phyloP scores from a whole-genome alignment of 108 stramenopile genomes.

The Cyclostephanos invisitatus region DNA sequence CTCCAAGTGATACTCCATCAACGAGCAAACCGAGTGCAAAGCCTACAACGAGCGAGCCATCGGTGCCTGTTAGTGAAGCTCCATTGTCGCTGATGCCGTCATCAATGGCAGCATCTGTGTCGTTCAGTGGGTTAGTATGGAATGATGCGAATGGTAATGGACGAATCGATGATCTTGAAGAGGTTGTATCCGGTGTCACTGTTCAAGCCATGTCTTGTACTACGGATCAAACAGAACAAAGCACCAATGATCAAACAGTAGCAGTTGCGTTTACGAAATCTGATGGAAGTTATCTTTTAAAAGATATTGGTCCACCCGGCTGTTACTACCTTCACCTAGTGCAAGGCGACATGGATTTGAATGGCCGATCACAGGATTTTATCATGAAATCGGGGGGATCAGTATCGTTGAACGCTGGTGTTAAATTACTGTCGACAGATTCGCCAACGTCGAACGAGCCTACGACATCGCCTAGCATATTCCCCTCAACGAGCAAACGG shows the following conservation, averaged over 20 bases:
- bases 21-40: not conserved
- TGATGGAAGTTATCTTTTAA: not conserved
- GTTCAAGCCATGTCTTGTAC: not conserved
- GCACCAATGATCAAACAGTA: not conserved
- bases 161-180: not conserved
- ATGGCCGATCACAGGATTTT: not conserved
- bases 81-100: not conserved
- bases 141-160: conserved; percentile 9
- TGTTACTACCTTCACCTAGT: not conserved
- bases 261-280: not conserved
- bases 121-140: conserved; percentile 1
- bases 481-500: not conserved
- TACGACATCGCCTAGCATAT: not conserved
- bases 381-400: not conserved
- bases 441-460: conserved; percentile 1
- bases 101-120: not conserved
- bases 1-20: not conserved
- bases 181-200: not conserved
- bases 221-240: not conserved
- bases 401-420: conserved; percentile 2
- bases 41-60: not conserved
- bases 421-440: not conserved
- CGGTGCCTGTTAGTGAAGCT: not conserved
- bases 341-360: not conserved
- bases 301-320: conserved; percentile 4